These are phyloP conservation scores for Blastobotrys aristatus DNA, from an alignment of 1,139 yeast species.

Conservation along the genomic window DNA sequence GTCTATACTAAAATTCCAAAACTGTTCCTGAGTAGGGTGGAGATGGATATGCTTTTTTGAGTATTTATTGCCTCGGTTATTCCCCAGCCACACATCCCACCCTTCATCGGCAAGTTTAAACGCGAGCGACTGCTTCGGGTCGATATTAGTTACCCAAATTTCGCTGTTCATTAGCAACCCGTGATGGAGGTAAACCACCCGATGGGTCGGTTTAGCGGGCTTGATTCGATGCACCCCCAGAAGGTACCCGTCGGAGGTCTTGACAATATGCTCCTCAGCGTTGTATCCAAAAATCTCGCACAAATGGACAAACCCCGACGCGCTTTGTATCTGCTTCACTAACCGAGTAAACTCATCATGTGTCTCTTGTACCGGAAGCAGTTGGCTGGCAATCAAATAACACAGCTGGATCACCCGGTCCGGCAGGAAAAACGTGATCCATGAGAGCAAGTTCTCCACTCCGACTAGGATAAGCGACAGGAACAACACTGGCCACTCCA, in stretches of 20 bases:
- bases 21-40: slow-evolving; percentile 44
- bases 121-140: slow-evolving; percentile 63
- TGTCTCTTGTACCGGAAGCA: slow-evolving; percentile 15
- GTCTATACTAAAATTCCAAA: slow-evolving; percentile 85
- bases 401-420: slow-evolving; percentile 27
- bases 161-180: slow-evolving; percentile 90
- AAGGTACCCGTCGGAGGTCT: slow-evolving; percentile 51
- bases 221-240: slow-evolving; percentile 49
- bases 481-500: slow-evolving; percentile 32
- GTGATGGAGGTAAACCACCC: slow-evolving; percentile 78
- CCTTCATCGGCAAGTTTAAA: slow-evolving; percentile 72
- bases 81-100: slow-evolving; percentile 90
- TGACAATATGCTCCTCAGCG: slow-evolving; percentile 68
- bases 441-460: slow-evolving; percentile 31
- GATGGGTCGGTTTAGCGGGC: slow-evolving; percentile 23
- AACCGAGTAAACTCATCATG: slow-evolving; percentile 16
- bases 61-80: slow-evolving; percentile 86
- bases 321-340: slow-evolving; percentile 26
- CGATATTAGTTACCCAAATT: slow-evolving; percentile 67
- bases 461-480: slow-evolving; percentile 33
- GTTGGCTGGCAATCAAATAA: slow-evolving; percentile 19
- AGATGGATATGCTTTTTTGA: slow-evolving; percentile 49
- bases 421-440: slow-evolving; percentile 33
- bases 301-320: slow-evolving; percentile 55
- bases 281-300: slow-evolving; percentile 58